Conservation (phyloP, 805 yeast genomes). For the Metschnikowia shivogae region DNA sequence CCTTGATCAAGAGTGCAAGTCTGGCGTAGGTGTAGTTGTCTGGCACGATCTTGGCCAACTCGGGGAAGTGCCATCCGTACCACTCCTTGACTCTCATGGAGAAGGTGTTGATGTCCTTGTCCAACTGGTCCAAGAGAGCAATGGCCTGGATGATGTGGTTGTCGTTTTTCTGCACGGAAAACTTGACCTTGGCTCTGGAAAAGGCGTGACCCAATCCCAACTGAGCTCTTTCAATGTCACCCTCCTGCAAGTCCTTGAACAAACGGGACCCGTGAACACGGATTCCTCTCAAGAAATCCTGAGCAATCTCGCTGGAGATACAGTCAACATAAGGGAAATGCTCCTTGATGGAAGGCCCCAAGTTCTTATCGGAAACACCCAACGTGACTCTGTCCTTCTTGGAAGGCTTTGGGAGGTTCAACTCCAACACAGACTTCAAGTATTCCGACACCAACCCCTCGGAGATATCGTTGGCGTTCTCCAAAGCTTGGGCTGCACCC, state of each 20-base stretch:
- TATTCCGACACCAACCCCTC: conserved; percentile 95
- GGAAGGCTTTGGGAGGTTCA: conserved; percentile 80
- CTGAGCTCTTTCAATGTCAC: conserved; percentile 97
- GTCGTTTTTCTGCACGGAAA: conserved; percentile 96
- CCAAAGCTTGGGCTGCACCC: conserved; percentile 99
- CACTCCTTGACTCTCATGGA: conserved; percentile 97
- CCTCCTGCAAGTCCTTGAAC: conserved; percentile 86
- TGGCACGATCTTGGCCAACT: conserved; percentile 84
- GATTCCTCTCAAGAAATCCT: conserved; percentile 92
- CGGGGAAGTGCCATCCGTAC: conserved; percentile 99
- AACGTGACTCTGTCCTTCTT: conserved; percentile 63
- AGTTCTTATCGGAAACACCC: conserved; percentile 90
- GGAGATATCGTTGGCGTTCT: conserved; percentile 95
- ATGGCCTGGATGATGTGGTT: conserved; percentile 99
- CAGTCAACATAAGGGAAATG: conserved; percentile 84
- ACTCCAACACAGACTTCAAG: conserved; percentile 82
- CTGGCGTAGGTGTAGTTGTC: conserved; percentile 86
- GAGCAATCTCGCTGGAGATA: conserved; percentile 85
- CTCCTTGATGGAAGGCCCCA: conserved; percentile 97
- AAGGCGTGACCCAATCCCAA: conserved; percentile 98
- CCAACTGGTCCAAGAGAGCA: conserved; percentile 94
- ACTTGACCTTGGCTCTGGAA: conserved; percentile 98
- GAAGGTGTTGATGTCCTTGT: conserved; percentile 95
- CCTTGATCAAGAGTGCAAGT: conserved; percentile 76
- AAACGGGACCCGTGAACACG: conserved; percentile 87